Base-by-base conservation (phyloP, 345 rosid genomes). In the Nephelium lappaceum region DNA sequence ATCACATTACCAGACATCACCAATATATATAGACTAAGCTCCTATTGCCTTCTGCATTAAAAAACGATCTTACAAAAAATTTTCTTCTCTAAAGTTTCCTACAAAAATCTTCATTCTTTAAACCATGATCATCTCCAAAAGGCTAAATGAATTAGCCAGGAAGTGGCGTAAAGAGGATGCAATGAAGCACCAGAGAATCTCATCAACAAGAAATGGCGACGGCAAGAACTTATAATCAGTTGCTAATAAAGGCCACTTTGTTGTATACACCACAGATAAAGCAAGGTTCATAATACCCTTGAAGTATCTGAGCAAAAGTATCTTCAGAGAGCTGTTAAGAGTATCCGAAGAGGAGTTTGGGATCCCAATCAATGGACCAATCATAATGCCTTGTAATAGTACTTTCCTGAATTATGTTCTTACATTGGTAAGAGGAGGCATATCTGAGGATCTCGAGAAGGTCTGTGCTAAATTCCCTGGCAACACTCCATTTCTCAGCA, bases 321-420 rank as follows among this genome's bases (percentile, higher is more conserved):
- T 73, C 42, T 39, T 82, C 58, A 3, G 18, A 2, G 77, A 60
- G 71, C 64, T 77, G 14, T 12, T 81, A 3, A 68, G 61, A 25
- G n/a, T 67, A 25, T 62, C 81, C 3, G 67, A 77, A 43, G 79
- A 81, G 11, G 81, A 67, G 57, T 67, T 67, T 72, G 74, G 81
- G 42, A 36, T 70, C 21, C 47, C 71, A 7, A 19, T 9, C 11
- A 15, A 80, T 24, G 65, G 65, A 7, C 81, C 71, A 5, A 16
- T 63, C 77, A 84, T 73, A 6, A 69, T 87, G 36, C 83, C 85
- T 23, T 81, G 80, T 8, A 80, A 89, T 73, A 69, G 83, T 0
- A 42, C 6, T 12, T 83, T 81, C 27, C 0, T 86, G 62, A 81
- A 86, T 60, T 81, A 84, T 65, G 25, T 87, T 0, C 57, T 82